phyloP scores from a whole-genome alignment of 768 basidiomycete species.

The Rhodotorula diobovata region DNA sequence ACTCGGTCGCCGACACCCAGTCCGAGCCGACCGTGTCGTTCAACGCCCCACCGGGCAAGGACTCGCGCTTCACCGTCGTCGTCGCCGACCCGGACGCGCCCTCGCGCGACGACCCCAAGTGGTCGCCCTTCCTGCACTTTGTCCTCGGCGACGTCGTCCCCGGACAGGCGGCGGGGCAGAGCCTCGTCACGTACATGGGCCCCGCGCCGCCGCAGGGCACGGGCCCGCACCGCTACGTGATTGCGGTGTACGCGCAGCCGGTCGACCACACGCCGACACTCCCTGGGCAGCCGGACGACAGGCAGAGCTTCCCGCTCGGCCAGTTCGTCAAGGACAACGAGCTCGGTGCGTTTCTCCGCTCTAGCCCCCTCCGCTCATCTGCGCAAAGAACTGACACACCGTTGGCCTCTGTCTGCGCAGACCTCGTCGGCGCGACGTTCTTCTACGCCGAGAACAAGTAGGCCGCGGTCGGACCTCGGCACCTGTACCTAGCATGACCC shows the following conservation, averaged over 20 bases:
- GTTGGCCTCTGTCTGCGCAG: neutral
- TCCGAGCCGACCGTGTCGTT: slow-evolving; percentile 13
- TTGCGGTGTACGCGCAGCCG: neutral
- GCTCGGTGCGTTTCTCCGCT: neutral
- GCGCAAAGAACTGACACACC: neutral
- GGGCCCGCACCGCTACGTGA: slow-evolving; percentile 16
- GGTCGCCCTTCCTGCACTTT: slow-evolving; percentile 6
- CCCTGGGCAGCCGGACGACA: neutral
- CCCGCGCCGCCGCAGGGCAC: neutral
- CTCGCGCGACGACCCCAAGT: slow-evolving; percentile 7
- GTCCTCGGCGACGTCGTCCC: slow-evolving; percentile 11
- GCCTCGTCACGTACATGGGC: neutral
- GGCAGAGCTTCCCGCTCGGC: neutral
- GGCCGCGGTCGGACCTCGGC: no score
- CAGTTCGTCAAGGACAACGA: slow-evolving; percentile 6
- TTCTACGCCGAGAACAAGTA: slow-evolving; percentile 15
- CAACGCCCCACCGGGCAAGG: neutral
- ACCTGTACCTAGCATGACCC: no score
- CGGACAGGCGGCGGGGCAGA: neutral
- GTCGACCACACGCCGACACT: slow-evolving; percentile 2
- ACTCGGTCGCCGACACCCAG: slow-evolving; percentile 4
- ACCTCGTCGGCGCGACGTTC: slow-evolving; percentile 17
- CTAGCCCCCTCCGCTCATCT: neutral
- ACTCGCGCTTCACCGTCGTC: slow-evolving; percentile 5
- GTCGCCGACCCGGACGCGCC: slow-evolving; percentile 22